Base-by-base conservation (phyloP, 208 protist species). In the Novymonas esmeraldas region DNA sequence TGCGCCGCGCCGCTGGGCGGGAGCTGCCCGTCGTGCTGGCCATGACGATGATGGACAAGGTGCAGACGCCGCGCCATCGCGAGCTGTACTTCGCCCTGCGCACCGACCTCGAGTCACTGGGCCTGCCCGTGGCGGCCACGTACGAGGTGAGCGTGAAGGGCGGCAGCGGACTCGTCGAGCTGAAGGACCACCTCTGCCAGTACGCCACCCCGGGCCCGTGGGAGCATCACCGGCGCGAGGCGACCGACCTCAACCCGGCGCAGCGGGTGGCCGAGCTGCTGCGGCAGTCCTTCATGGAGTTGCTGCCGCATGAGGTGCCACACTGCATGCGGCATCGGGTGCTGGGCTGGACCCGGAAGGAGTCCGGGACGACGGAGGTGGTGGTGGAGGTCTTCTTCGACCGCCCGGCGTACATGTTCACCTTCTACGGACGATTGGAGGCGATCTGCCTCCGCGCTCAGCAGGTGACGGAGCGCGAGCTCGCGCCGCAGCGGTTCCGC, bases 321-420 rank as follows among this genome's bases (percentile, higher is more conserved):
- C 91, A 96, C 65, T 48, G 63, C 39, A 92, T 94, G 91, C 73
- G 76, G 4, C 87, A 94, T 46, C 83, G 88, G 16, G 80, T 96
- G 22, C 86, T 96, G 67, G 91, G 91, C 14, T 96, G 91, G 89
- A 94, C 91, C 20, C 73, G 72, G 9, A 93, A 93, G 62, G 86
- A 89, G 38, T 87, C 85, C 13, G 84, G 85, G 18, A 92, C 76
- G 46, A 90, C 82, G 28, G 88, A 96, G 73, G 91, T 94, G 31
- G 82, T 94, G n/a, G 90, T 90, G n/a, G 88, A 96, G 69, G 85
- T 93, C 13, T 96, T 94, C 62, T 93, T 94, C 63, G 89, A 93
- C 41, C 76, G 91, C 13, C 91, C 91, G 13, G 84, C 88, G 42
- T 96, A 94, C 76, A 89, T 96, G 84, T 94, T 94, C 65, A 93